Evolutionary conservation across 441 rosid genomes (phyloP).

Genomic region (Aquilaria agallochum): DNA sequence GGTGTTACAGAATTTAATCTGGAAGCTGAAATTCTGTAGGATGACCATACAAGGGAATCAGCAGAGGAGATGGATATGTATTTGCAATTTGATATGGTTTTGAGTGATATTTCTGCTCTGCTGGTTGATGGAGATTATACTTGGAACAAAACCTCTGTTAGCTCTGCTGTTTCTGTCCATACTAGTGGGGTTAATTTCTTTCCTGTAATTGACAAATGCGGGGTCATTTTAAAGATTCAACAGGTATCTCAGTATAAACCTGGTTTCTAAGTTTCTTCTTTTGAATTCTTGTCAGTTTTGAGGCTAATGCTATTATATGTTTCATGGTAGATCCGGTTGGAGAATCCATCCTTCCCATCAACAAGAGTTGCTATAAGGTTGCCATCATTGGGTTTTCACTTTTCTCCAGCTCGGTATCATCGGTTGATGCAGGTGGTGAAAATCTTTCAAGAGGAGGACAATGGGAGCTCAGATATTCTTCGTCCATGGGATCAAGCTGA

Average conservation of each 20-base stretch:
- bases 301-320: slow-evolving; percentile 18
- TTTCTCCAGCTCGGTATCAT: slow-evolving; percentile 99
- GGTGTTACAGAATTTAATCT: background rate
- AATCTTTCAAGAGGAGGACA: slow-evolving; percentile 66
- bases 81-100: slow-evolving; percentile 90
- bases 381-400: slow-evolving; percentile 93
- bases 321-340: slow-evolving; percentile 61
- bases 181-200: slow-evolving; percentile 43
- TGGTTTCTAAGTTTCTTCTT: slow-evolving; percentile 13
- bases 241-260: slow-evolving; percentile 55
- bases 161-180: slow-evolving; percentile 28
- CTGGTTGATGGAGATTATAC: slow-evolving; percentile 93
- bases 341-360: slow-evolving; percentile 90
- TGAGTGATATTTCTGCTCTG: slow-evolving; percentile 93
- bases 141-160: slow-evolving; percentile 56
- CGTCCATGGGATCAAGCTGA: slow-evolving; percentile 93
- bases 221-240: slow-evolving; percentile 80
- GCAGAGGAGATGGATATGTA: slow-evolving; percentile 67
- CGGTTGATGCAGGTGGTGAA: slow-evolving; percentile 89
- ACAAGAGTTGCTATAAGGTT: slow-evolving; percentile 81
- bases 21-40: slow-evolving; percentile 47
- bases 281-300: slow-evolving; percentile 10
- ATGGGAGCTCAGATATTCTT: slow-evolving; percentile 39
- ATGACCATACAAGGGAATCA: slow-evolving; percentile 45
- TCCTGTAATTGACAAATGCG: slow-evolving; percentile 96